Evolutionary conservation across 108 stramenopile genomes (phyloP).

Genomic region (Cyclotella sp.): DNA sequence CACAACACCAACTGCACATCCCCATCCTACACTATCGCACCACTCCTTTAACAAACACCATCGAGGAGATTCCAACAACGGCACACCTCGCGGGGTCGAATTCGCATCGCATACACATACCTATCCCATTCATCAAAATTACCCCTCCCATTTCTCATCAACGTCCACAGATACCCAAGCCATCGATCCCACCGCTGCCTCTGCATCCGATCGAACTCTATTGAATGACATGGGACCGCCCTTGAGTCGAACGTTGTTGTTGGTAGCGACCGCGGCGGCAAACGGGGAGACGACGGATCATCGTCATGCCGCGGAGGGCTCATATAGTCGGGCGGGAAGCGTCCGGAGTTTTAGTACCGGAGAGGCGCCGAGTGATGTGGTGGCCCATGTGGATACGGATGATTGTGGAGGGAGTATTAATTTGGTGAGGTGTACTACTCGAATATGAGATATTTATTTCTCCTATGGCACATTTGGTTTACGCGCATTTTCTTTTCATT

Average conservation of each 20-base stretch:
- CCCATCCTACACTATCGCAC: background rate
- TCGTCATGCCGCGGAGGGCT: background rate
- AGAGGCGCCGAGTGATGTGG: constrained; percentile 51
- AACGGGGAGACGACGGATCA: background rate
- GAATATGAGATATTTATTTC: too few species aligned
- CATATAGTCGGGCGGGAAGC: constrained; percentile 12
- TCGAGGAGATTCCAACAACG: background rate
- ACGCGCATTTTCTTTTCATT: too few species aligned
- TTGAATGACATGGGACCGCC: constrained; percentile 71
- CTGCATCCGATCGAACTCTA: background rate
- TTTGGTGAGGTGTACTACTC: background rate
- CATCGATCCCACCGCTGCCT: background rate
- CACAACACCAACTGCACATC: background rate
- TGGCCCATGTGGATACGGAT: constrained; percentile 64
- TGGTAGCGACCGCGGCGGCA: constrained; percentile 15
- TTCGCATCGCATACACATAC: constrained; percentile 21
- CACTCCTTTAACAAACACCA: background rate
- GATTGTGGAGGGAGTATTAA: constrained; percentile 56
- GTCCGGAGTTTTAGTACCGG: constrained; percentile 35
- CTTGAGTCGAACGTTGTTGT: constrained; percentile 45
- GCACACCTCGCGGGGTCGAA: constrained; percentile 15
- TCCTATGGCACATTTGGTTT: too few species aligned
- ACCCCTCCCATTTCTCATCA: constrained; percentile 19
- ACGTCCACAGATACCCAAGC: background rate
- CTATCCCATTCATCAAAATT: constrained; percentile 18